Evolutionary conservation across 1,139 yeast genomes (phyloP).

Genomic region (Saccharomyces pastorianus): DNA sequence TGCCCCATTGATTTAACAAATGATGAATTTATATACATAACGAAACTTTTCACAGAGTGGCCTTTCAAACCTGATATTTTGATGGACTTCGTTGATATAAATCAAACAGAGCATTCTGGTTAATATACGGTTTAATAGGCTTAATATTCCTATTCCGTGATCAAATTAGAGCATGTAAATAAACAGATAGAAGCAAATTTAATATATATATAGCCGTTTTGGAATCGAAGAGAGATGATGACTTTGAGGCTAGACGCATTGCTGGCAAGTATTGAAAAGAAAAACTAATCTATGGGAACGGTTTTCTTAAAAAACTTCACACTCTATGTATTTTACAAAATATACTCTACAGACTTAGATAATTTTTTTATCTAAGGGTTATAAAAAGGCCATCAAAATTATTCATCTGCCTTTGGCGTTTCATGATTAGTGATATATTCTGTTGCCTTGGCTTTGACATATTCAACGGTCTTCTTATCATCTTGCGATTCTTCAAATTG

Average conservation of each 20-base stretch:
- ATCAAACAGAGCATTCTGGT: constrained; percentile 15
- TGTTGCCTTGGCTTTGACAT: constrained; percentile 86
- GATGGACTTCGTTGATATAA: constrained; percentile 23
- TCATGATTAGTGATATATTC: constrained; percentile 46
- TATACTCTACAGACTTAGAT: neutral
- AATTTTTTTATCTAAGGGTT: neutral
- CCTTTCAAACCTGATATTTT: constrained; percentile 69
- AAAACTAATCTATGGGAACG: neutral
- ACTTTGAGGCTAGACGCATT: no score
- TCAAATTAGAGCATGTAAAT: neutral
- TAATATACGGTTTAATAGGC: neutral
- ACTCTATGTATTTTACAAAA: neutral
- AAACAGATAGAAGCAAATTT: neutral
- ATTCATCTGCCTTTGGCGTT: neutral
- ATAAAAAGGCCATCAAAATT: neutral
- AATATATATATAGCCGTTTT: neutral
- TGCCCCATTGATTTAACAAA: constrained; percentile 43
- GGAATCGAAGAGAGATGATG: neutral
- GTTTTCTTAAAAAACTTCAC: neutral
- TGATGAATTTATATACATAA: constrained; percentile 47
- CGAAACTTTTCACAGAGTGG: constrained; percentile 58
- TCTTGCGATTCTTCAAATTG: constrained; percentile 62
- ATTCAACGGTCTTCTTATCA: constrained; percentile 66
- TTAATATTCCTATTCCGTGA: neutral
- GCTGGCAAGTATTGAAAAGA: neutral